Evolutionary conservation across 306 rosid species (phyloP).

Genomic region (Casuarina glauca): DNA sequence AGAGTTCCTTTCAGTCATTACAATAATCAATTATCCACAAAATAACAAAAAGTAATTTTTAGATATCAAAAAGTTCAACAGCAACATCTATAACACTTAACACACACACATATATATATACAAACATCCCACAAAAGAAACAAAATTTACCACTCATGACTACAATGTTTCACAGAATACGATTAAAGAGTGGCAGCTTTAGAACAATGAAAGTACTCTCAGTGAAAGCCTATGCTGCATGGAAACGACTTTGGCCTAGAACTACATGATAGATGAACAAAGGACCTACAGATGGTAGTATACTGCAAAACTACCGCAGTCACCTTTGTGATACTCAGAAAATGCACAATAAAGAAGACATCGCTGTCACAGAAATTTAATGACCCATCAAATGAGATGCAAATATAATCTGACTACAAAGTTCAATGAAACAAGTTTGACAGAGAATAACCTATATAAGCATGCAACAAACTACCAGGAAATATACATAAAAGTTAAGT

Average conservation of each 20-base stretch:
- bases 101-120: background rate
- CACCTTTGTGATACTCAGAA: background rate
- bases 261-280: background rate
- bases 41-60: background rate
- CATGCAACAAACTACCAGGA: conserved; percentile 5
- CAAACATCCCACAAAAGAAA: background rate
- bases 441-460: background rate
- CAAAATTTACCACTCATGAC: background rate
- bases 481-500: background rate
- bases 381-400: background rate
- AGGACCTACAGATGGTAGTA: background rate
- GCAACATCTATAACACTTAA: background rate
- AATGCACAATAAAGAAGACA: background rate
- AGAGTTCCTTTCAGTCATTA: background rate
- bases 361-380: background rate
- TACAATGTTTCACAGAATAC: background rate
- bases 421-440: background rate
- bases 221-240: background rate
- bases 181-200: background rate
- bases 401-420: background rate
- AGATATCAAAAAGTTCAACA: background rate
- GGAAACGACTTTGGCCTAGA: background rate
- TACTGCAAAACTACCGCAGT: background rate
- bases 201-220: background rate
- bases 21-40: background rate